phyloP scores from a whole-genome alignment of 225 moss, liverwort and hornwort species.

The Straminergon stramineum region DNA sequence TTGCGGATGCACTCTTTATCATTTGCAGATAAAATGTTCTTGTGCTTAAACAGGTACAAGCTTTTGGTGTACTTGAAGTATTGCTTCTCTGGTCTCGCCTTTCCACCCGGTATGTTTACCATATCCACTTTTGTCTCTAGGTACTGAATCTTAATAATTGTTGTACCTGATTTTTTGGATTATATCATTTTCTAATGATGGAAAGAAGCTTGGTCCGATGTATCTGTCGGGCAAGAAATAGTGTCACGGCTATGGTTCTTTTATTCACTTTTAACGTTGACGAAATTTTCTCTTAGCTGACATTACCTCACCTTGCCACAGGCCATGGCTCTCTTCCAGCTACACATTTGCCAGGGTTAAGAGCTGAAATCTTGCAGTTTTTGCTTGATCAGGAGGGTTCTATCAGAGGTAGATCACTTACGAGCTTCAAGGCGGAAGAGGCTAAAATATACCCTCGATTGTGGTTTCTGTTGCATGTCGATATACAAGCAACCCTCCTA shows the following conservation, averaged over 20 bases:
- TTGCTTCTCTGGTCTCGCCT: constrained; percentile 81
- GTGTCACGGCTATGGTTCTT: background rate
- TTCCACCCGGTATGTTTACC: constrained; percentile 69
- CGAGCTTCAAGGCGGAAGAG: constrained; percentile 19
- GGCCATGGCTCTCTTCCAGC: constrained; percentile 69
- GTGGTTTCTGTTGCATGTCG: constrained; percentile 74
- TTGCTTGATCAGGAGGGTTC: constrained; percentile 68
- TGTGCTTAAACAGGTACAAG: constrained; percentile 62
- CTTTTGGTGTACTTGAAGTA: constrained; percentile 90
- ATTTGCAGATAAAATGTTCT: background rate
- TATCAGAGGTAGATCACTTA: constrained; percentile 24
- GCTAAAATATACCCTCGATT: constrained; percentile 58
- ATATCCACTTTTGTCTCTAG: background rate
- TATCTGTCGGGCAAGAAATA: background rate
- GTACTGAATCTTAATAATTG: background rate
- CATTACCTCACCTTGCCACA: constrained; percentile 18
- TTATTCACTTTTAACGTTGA: background rate
- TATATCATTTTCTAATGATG: background rate
- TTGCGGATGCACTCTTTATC: background rate
- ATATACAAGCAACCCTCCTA: constrained; percentile 68
- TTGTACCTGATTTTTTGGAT: background rate
- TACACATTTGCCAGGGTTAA: constrained; percentile 58
- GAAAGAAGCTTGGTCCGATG: background rate
- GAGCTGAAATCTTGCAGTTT: constrained; percentile 79
- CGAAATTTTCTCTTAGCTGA: background rate